Conservation (phyloP, 2,329 filamentous ascomycete genomes). For the Ceratocystis lukuohia region DNA sequence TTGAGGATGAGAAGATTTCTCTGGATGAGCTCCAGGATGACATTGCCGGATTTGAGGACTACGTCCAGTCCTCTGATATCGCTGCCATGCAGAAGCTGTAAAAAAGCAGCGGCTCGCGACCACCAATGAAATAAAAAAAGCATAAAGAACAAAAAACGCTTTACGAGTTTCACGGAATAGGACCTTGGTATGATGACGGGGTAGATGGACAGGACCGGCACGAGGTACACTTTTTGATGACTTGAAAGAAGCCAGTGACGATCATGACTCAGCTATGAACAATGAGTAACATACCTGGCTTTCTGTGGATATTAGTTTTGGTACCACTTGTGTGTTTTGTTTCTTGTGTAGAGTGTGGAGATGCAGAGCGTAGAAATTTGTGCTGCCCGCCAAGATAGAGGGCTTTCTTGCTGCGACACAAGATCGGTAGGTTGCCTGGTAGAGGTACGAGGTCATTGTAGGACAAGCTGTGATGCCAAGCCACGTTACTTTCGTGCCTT, state of each 20-base stretch:
- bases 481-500: too few relatives aligned
- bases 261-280: conserved; percentile 8
- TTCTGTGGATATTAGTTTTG: not conserved
- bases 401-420: too few relatives aligned
- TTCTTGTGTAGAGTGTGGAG: not conserved
- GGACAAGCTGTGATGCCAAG: too few relatives aligned
- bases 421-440: too few relatives aligned
- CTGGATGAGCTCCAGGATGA: conserved; percentile 72
- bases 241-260: conserved; percentile 4
- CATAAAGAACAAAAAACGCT: conserved; percentile 17
- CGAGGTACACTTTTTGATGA: conserved; percentile 4
- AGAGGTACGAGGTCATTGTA: too few relatives aligned
- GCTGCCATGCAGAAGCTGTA: conserved; percentile 89
- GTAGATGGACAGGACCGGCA: conserved; percentile 11
- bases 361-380: too few relatives aligned
- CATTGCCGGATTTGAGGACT: conserved; percentile 77
- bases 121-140: conserved; percentile 17
- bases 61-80: conserved; percentile 88
- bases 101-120: conserved; percentile 41
- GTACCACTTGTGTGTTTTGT: not conserved
- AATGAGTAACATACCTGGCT: conserved; percentile 13
- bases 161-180: conserved; percentile 8
- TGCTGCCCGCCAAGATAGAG: too few relatives aligned
- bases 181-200: not conserved
- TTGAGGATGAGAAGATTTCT: conserved; percentile 66